Evolutionary conservation across 495 filamentous ascomycete species (phyloP).

Genomic region (Echria macrotheca): DNA sequence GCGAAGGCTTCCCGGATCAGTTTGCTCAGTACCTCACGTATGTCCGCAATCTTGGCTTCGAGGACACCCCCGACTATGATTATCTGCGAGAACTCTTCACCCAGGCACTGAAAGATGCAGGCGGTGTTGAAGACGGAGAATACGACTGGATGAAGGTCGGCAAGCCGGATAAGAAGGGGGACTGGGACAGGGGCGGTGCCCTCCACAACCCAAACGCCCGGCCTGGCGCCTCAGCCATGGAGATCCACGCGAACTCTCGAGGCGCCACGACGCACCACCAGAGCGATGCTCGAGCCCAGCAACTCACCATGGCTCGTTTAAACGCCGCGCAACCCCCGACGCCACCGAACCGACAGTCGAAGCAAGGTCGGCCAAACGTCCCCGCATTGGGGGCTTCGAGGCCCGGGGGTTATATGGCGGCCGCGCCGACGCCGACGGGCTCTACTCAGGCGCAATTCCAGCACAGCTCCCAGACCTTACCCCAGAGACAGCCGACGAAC

Average conservation of each 20-base stretch:
- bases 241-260: constrained; percentile 59
- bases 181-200: constrained; percentile 56
- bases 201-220: constrained; percentile 68
- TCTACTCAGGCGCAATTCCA: constrained; percentile 89
- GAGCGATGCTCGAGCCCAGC: constrained; percentile 45
- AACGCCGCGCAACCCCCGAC: constrained; percentile 91
- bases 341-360: constrained; percentile 78
- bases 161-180: constrained; percentile 89
- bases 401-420: constrained; percentile 61
- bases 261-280: constrained; percentile 57
- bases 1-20: constrained; percentile 94
- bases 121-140: constrained; percentile 95
- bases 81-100: constrained; percentile 95
- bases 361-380: constrained; percentile 79
- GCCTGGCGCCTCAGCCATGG: constrained; percentile 71
- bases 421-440: constrained; percentile 61
- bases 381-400: constrained; percentile 69
- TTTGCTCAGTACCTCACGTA: constrained; percentile 97
- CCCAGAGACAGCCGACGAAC: constrained; percentile 53
- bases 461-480: constrained; percentile 79
- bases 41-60: constrained; percentile 95
- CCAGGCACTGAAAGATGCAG: constrained; percentile 88
- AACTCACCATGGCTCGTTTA: constrained; percentile 84
- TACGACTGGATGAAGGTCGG: constrained; percentile 99
- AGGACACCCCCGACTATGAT: constrained; percentile 98